A percentile compares a stretch with the other conserved stretches of the same genome.
Evolutionary conservation across 768 basidiomycete genomes (phyloP).

Genomic region (Termitomyces sp.): DNA sequence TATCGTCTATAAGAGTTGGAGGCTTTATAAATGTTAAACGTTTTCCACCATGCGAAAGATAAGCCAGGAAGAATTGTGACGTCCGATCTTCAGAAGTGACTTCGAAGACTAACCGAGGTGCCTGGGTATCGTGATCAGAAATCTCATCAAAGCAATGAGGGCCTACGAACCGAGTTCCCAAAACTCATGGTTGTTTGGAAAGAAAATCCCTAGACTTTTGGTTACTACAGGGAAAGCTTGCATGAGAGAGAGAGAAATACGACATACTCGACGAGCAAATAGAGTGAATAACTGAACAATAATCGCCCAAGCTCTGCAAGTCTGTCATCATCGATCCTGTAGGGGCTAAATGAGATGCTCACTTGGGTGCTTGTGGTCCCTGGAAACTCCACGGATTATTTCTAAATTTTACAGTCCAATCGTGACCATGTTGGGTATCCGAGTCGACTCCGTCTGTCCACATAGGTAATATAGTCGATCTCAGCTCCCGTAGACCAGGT

Average conservation of each 20-base stretch:
- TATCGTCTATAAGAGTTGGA: slow-evolving; percentile 38
- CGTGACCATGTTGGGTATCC: slow-evolving; percentile 38
- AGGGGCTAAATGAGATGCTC: slow-evolving; percentile 18
- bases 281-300: slow-evolving; percentile 58
- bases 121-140: slow-evolving; percentile 20
- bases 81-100: slow-evolving; percentile 43
- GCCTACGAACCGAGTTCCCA: slow-evolving; percentile 45
- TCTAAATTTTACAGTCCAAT: slow-evolving; percentile 62
- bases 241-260: slow-evolving; percentile 1
- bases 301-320: slow-evolving; percentile 53
- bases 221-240: slow-evolving; percentile 6
- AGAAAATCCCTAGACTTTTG: slow-evolving; percentile 56
- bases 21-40: slow-evolving; percentile 48
- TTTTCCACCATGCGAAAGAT: slow-evolving; percentile 59
- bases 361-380: slow-evolving; percentile 55
- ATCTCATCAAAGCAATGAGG: slow-evolving; percentile 3
- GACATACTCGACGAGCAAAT: slow-evolving; percentile 54
- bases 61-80: slow-evolving; percentile 62
- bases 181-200: slow-evolving; percentile 63
- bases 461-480: slow-evolving; percentile 51
- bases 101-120: slow-evolving; percentile 68
- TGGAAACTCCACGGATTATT: slow-evolving; percentile 67
- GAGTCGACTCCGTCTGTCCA: slow-evolving; percentile 67
- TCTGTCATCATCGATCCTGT: slow-evolving; percentile 7
- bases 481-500: slow-evolving; percentile 56